phyloP scores from a whole-genome alignment of 2,329 filamentous ascomycete genomes.

The Ilyonectria robusta region DNA sequence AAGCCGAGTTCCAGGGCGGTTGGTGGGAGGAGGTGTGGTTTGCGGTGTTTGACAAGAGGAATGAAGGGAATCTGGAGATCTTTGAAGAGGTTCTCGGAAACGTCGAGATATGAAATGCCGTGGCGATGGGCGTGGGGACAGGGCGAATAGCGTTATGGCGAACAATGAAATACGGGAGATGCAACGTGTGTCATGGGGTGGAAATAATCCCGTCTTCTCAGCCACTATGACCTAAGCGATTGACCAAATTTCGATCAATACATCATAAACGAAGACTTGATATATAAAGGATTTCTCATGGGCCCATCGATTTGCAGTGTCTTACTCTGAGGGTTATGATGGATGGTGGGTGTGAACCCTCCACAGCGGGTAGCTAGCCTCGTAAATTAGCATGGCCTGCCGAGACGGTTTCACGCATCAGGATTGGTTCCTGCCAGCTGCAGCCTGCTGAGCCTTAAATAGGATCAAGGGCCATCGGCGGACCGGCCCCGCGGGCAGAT shows the following conservation, averaged over 20 bases:
- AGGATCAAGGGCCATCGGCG: not conserved
- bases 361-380: too few relatives aligned
- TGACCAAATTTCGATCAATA: not conserved
- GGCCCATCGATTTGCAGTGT: too few relatives aligned
- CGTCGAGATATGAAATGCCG: constrained; percentile 45
- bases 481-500: not conserved
- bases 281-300: too few relatives aligned
- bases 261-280: not conserved
- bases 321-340: too few relatives aligned
- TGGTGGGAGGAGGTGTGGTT: constrained; percentile 77
- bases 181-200: not conserved
- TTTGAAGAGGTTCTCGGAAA: constrained; percentile 63
- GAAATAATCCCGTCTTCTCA: not conserved
- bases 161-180: not conserved
- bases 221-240: not conserved
- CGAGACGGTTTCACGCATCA: not conserved
- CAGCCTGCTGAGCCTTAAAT: not conserved
- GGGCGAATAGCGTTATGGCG: not conserved
- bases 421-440: not conserved
- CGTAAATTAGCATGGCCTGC: too few relatives aligned
- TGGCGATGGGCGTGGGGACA: not conserved
- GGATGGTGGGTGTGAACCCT: too few relatives aligned
- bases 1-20: constrained; percentile 73
- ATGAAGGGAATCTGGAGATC: constrained; percentile 64
- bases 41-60: constrained; percentile 67